Conservation (phyloP, 177 flowering plant genomes). For the Telopea speciosissima region DNA sequence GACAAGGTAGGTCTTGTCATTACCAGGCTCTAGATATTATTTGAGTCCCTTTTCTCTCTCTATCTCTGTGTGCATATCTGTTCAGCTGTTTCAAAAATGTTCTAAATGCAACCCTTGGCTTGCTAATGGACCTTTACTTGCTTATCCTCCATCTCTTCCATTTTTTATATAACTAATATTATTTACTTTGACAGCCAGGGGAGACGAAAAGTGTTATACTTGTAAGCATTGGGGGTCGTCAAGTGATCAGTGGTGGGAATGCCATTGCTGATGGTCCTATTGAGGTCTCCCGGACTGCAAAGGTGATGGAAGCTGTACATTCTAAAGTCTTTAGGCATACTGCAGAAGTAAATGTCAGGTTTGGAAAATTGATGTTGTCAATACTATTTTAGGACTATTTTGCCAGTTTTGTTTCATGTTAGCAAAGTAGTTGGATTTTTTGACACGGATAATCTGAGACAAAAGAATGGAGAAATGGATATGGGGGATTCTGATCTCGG, state of each 20-base stretch:
- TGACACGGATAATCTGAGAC: background rate
- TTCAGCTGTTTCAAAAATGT: background rate
- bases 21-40: no score
- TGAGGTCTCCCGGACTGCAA: slow-evolving; percentile 27
- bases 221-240: slow-evolving; percentile 68
- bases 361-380: slow-evolving; percentile 4
- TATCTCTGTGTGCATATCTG: no score
- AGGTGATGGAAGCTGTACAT: slow-evolving; percentile 40
- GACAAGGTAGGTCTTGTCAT: no score
- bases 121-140: background rate
- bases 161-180: background rate
- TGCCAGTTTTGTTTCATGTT: slow-evolving; percentile 6
- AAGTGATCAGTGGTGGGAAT: slow-evolving; percentile 85
- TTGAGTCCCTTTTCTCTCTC: no score
- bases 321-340: slow-evolving; percentile 34
- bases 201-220: slow-evolving; percentile 65
- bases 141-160: background rate
- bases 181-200: slow-evolving; percentile 63
- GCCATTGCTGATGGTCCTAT: slow-evolving; percentile 66
- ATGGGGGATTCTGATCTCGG: slow-evolving; percentile 5
- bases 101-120: background rate
- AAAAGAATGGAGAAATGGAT: background rate
- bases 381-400: background rate
- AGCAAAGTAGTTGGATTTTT: slow-evolving; percentile 2
- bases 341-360: slow-evolving; percentile 62